Conservation (phyloP, 305 asterid species). For the Ajuga reptans region DNA sequence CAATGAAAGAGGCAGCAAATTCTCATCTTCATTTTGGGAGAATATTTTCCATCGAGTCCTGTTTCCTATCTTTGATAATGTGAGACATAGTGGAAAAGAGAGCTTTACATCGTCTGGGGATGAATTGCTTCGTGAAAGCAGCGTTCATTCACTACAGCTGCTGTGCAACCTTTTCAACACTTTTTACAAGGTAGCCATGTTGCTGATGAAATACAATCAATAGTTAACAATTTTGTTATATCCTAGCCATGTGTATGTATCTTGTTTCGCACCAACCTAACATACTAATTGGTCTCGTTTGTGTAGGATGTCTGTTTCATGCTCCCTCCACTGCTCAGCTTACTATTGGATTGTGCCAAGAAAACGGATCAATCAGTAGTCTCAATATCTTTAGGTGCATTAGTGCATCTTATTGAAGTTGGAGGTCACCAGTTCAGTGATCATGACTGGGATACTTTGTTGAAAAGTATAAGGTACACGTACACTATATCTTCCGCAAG, state of each 20-base stretch:
- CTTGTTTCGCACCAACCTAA: background rate
- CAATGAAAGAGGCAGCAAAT: slow-evolving; percentile 95
- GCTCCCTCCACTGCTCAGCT: slow-evolving; percentile 88
- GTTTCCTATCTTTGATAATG: slow-evolving; percentile 95
- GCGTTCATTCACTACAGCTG: slow-evolving; percentile 88
- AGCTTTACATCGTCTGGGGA: slow-evolving; percentile 52
- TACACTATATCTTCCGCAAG: background rate
- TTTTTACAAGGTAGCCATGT: slow-evolving; percentile 76
- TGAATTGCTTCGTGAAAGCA: slow-evolving; percentile 83
- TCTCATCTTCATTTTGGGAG: slow-evolving; percentile 94
- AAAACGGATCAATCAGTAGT: slow-evolving; percentile 88
- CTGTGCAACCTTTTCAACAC: slow-evolving; percentile 95
- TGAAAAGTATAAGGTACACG: slow-evolving; percentile 79
- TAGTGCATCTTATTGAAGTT: slow-evolving; percentile 95
- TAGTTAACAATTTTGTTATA: slow-evolving; percentile 14
- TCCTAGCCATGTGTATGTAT: background rate
- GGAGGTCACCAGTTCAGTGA: slow-evolving; percentile 99
- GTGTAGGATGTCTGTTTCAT: slow-evolving; percentile 93
- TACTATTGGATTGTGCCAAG: slow-evolving; percentile 97
- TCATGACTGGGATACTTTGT: slow-evolving; percentile 87
- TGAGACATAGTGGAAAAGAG: slow-evolving; percentile 83
- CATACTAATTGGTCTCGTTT: slow-evolving; percentile 20
- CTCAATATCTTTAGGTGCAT: slow-evolving; percentile 89
- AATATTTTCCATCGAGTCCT: slow-evolving; percentile 81
- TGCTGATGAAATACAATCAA: slow-evolving; percentile 14